These are phyloP conservation scores for Cyclotella sp. DNA, from an alignment of 108 stramenopile genomes.

Conservation along the genomic window DNA sequence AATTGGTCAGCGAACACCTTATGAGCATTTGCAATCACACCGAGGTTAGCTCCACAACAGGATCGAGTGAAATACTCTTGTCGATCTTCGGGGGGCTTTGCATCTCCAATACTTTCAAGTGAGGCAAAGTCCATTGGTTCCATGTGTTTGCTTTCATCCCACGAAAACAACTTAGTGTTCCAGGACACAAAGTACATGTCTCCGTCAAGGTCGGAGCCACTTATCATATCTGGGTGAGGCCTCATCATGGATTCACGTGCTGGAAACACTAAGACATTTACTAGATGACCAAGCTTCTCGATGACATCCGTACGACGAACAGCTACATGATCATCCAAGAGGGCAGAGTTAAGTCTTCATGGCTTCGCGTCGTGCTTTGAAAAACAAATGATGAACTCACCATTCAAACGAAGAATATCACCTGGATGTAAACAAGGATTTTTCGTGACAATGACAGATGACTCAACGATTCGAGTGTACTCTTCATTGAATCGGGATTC, in stretches of 20 bases:
- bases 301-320: not conserved
- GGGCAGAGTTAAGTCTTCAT: not conserved
- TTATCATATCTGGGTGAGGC: not conserved
- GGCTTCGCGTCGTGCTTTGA: not conserved
- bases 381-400: not conserved
- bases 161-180: not conserved
- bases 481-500: not conserved
- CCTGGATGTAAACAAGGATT: not conserved
- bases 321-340: not conserved
- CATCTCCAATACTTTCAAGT: not conserved
- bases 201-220: not conserved
- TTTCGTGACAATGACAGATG: not conserved
- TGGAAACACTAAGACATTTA: not conserved
- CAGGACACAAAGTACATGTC: constrained; percentile 4
- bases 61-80: constrained; percentile 1
- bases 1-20: not conserved
- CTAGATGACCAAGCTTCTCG: not conserved
- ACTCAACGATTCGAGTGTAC: not conserved
- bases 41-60: not conserved
- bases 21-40: constrained; percentile 1
- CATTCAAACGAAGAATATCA: not conserved
- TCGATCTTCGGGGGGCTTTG: not conserved
- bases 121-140: constrained; percentile 4
- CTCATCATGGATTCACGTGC: not conserved
- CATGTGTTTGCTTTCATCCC: not conserved